phyloP scores from a whole-genome alignment of 2,329 filamentous ascomycete species.

The Diplocarpon rosae region DNA sequence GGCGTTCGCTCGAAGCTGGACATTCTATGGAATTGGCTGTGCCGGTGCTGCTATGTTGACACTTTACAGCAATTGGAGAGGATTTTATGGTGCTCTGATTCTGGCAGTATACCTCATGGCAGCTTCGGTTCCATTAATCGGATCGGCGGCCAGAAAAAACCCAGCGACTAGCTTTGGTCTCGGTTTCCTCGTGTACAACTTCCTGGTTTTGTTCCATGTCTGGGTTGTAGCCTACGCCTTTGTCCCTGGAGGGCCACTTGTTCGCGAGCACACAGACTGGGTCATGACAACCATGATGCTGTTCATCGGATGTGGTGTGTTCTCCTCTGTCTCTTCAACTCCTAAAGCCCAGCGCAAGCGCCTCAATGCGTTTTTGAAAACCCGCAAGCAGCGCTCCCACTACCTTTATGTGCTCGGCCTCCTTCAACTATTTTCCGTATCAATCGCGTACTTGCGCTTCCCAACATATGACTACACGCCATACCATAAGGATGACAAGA shows the following conservation, averaged over 20 bases:
- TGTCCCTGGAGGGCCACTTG: slow-evolving; percentile 83
- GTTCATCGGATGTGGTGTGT: slow-evolving; percentile 73
- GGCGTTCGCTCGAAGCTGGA: slow-evolving; percentile 63
- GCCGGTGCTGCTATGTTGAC: slow-evolving; percentile 72
- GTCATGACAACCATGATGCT: slow-evolving; percentile 83
- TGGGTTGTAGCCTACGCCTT: slow-evolving; percentile 99
- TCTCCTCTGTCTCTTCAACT: slow-evolving; percentile 46
- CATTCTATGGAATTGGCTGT: slow-evolving; percentile 65
- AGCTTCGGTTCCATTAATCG: slow-evolving; percentile 62
- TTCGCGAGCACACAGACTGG: slow-evolving; percentile 93
- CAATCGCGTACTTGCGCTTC: slow-evolving; percentile 80
- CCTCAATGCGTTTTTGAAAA: slow-evolving; percentile 32
- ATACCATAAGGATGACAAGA: slow-evolving; percentile 77
- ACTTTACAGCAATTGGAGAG: slow-evolving; percentile 69
- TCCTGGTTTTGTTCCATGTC: slow-evolving; percentile 92
- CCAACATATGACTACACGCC: slow-evolving; percentile 85
- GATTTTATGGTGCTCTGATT: slow-evolving; percentile 73
- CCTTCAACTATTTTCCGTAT: slow-evolving; percentile 70
- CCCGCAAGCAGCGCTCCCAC: slow-evolving; percentile 44
- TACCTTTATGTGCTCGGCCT: slow-evolving; percentile 61
- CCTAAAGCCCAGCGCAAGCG: slow-evolving; percentile 27
- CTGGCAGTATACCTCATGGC: slow-evolving; percentile 75
- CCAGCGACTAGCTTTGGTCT: slow-evolving; percentile 76
- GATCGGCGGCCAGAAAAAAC: slow-evolving; percentile 62
- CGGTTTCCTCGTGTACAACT: slow-evolving; percentile 84